A percentile compares a stretch with the other conserved stretches of the same genome.
These are phyloP conservation scores for Neurospora pannonica DNA, from an alignment of 495 filamentous ascomycete genomes.

Conservation along the genomic window DNA sequence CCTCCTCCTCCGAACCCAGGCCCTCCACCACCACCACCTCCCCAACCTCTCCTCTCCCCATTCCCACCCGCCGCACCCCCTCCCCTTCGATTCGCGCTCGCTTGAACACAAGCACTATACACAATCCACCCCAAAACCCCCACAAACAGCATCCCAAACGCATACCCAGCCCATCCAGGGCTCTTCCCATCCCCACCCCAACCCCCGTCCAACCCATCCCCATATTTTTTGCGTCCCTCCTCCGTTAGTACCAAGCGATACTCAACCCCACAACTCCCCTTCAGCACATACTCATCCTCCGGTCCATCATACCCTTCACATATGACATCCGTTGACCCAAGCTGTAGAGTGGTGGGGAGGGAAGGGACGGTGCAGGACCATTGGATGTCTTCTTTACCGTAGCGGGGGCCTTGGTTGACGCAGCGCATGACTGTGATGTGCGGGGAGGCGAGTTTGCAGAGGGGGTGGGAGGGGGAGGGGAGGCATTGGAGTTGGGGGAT, in stretches of 20 bases:
- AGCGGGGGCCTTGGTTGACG: conserved; percentile 66
- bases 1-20: conserved; percentile 42
- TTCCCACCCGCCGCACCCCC: conserved; percentile 7
- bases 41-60: conserved; percentile 12
- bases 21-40: conserved; percentile 22
- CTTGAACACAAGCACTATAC: conserved; percentile 29
- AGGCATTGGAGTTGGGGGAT: conserved; percentile 79
- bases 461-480: conserved; percentile 56
- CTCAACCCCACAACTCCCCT: conserved; percentile 88
- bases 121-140: conserved; percentile 43
- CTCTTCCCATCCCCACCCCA: not conserved
- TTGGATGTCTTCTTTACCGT: conserved; percentile 62
- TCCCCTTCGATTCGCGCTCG: not conserved
- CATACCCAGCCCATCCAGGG: conserved; percentile 11
- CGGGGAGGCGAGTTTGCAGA: conserved; percentile 49
- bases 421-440: conserved; percentile 74
- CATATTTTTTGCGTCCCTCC: conserved; percentile 60
- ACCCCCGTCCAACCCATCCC: conserved; percentile 1
- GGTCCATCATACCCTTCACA: conserved; percentile 79
- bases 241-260: conserved; percentile 78
- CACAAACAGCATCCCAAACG: conserved; percentile 32
- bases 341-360: conserved; percentile 74
- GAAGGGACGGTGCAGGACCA: conserved; percentile 74
- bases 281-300: conserved; percentile 74
- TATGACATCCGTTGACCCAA: conserved; percentile 81